Evolutionary conservation across 2,329 filamentous ascomycete species (phyloP), one percentile per base, ranked within the genome.

Genomic region (Ascochyta clinopodiicola): DNA sequence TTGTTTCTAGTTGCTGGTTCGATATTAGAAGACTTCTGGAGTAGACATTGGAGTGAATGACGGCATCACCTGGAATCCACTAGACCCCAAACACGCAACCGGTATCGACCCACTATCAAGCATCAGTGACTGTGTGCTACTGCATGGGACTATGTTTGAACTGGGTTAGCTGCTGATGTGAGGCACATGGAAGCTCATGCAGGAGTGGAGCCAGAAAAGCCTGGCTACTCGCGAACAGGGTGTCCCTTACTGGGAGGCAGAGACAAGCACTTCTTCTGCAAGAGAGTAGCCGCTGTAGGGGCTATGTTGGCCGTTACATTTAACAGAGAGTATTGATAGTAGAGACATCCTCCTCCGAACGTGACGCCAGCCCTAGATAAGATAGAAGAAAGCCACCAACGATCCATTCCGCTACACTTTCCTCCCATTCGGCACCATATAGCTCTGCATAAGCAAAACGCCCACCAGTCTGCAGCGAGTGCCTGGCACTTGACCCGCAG

Each of bases 271-370:
- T 12, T 53, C 31, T 27, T 43, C 22, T 13, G 24, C 21, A 29
- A 22, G 35, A 27, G 43, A 61, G 45, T 32, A 31, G 36, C 42
- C 17, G 21, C 37, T 27, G 10, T 29, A 24, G 35, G 54, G 54
- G 38, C 54, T 59, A 60, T 51, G 52, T 58, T 62, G 59, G 56
- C 60, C 59, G 63, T 69, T 61, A 65, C 57, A 66, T 63, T 63
- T 34, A 60, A 64, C 51, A 62, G 32, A 32, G 32, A 52, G 32
- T 47, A 57, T 56, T 39, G 49, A 44, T 32, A 21, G 46, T 21
- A 21, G 17, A 24, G 12, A 34, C 5, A 17, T 35, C 32, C 32
- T 27, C 12, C 6, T 12, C 32, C 25, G 22, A 22, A 17, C 5
- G 31, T 24, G 9, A 44, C 27, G 45, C 51, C 34, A 44, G 35